phyloP scores from a whole-genome alignment of 768 basidiomycete species.

The Tricholomella constricta region DNA sequence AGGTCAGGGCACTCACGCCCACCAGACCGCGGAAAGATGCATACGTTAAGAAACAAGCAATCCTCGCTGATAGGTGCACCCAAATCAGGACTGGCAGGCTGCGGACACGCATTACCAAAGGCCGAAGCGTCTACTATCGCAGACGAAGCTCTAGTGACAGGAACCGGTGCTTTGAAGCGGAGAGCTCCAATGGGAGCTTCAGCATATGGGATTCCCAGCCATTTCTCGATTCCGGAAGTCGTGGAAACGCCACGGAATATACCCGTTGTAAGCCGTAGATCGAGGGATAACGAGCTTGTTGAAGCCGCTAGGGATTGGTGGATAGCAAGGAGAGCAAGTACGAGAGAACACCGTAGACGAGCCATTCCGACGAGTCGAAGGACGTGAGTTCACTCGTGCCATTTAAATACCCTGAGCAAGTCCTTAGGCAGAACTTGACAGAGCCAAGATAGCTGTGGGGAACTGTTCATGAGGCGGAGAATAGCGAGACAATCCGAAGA shows the following conservation, averaged over 20 bases:
- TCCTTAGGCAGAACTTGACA: no score
- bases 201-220: constrained; percentile 65
- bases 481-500: no score
- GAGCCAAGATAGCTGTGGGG: no score
- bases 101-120: constrained; percentile 61
- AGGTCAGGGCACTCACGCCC: no score
- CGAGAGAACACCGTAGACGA: background rate
- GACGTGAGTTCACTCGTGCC: no score
- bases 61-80: constrained; percentile 53
- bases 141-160: constrained; percentile 33
- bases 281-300: constrained; percentile 26
- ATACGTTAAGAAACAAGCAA: constrained; percentile 56
- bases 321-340: background rate
- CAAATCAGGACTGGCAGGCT: constrained; percentile 36
- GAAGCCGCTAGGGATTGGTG: background rate
- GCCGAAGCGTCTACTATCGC: constrained; percentile 42
- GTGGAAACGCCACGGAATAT: constrained; percentile 47
- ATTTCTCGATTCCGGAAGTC: constrained; percentile 50
- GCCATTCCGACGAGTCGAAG: background rate
- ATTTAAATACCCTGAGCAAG: no score
- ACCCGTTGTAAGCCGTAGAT: constrained; percentile 44
- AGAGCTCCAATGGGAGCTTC: constrained; percentile 55
- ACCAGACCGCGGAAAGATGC: constrained; percentile 5
- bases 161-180: constrained; percentile 57
- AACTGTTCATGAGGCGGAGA: no score